These are phyloP conservation scores for Aphanocladium album DNA, from an alignment of 2,329 filamentous ascomycete species.

Conservation along the genomic window DNA sequence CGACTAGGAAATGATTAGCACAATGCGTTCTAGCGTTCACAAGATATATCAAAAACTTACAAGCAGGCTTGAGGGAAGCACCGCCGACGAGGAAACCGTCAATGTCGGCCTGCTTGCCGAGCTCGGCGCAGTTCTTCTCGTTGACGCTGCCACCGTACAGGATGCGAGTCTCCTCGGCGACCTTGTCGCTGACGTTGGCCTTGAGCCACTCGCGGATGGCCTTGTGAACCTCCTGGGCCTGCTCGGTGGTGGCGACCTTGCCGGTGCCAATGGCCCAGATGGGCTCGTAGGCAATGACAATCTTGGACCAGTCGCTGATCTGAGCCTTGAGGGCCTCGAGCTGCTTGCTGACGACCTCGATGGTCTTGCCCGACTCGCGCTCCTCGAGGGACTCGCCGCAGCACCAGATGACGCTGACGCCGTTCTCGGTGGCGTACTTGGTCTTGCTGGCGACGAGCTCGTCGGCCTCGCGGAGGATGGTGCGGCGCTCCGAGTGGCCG, in stretches of 20 bases:
- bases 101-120: slow-evolving; percentile 89
- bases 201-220: slow-evolving; percentile 88
- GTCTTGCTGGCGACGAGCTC: slow-evolving; percentile 87
- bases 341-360: slow-evolving; percentile 80
- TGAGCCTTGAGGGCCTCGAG: slow-evolving; percentile 74
- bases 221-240: slow-evolving; percentile 91
- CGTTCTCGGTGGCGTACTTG: slow-evolving; percentile 83
- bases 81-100: slow-evolving; percentile 97
- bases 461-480: slow-evolving; percentile 82
- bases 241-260: slow-evolving; percentile 82
- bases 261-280: slow-evolving; percentile 96
- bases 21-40: neutral
- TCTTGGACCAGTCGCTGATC: slow-evolving; percentile 82
- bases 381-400: slow-evolving; percentile 94
- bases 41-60: slow-evolving; percentile 45
- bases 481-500: slow-evolving; percentile 92
- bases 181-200: slow-evolving; percentile 66
- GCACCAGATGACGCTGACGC: slow-evolving; percentile 90
- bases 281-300: slow-evolving; percentile 97
- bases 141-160: slow-evolving; percentile 95
- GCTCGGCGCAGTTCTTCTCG: slow-evolving; percentile 96
- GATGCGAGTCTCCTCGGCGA: slow-evolving; percentile 82
- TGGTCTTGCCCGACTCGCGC: slow-evolving; percentile 79
- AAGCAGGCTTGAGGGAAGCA: slow-evolving; percentile 94
- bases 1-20: slow-evolving; percentile 35